Conservation (phyloP, 2,329 filamentous ascomycete genomes). For the Colletotrichum eleusines region DNA sequence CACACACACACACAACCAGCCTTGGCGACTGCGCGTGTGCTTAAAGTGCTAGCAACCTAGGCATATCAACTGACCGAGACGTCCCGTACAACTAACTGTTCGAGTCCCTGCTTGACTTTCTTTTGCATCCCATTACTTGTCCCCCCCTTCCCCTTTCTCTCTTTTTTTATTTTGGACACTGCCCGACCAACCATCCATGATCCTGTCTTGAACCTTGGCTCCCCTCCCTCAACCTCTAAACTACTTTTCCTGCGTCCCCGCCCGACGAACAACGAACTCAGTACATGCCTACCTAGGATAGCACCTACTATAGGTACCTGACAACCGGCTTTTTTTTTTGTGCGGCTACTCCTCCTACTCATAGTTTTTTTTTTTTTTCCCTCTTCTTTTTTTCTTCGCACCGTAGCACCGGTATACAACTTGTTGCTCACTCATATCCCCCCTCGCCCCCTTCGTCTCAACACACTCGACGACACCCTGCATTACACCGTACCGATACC, state of each 20-base stretch:
- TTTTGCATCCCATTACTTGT: background rate
- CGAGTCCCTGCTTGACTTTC: constrained; percentile 8
- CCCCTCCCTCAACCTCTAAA: background rate
- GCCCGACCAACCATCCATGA: constrained; percentile 4
- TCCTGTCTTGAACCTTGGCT: background rate
- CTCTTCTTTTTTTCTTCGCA: too few species aligned
- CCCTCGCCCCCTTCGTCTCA: constrained; percentile 25
- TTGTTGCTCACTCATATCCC: constrained; percentile 2
- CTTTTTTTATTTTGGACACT: background rate
- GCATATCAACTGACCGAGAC: constrained; percentile 8
- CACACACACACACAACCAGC: too few species aligned
- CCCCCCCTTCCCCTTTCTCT: too few species aligned
- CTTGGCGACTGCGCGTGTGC: background rate
- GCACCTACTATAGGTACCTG: background rate
- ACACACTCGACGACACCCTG: constrained; percentile 16
- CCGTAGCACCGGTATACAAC: background rate
- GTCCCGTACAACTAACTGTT: background rate
- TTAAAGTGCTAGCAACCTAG: background rate
- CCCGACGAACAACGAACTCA: background rate
- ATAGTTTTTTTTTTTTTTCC: background rate
- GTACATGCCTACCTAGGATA: background rate
- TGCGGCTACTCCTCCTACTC: constrained; percentile 12
- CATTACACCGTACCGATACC: constrained; percentile 22
- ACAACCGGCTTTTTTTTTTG: constrained; percentile 10
- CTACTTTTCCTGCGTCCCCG: background rate